Evolutionary conservation across 345 rosid genomes (phyloP), one percentile per base, ranked within the genome.

Genomic region (Microthlaspi erraticum): DNA sequence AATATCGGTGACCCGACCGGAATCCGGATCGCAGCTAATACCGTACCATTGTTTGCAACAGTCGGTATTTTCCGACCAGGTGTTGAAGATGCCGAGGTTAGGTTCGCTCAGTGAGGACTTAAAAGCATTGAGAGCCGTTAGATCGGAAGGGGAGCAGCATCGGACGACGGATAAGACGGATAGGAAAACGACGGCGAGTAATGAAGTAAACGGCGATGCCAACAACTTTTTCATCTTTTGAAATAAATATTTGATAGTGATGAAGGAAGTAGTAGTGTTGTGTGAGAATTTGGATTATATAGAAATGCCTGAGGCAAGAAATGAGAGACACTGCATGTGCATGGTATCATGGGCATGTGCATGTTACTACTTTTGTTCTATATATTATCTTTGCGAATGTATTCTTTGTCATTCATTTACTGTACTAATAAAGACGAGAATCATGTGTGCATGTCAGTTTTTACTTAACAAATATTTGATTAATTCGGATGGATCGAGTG

Each of bases 41-140:
- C 96, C 97, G 76, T 87, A 87, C 98, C 98, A 93, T 51, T 29
- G 37, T 56, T 75, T 38, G 79, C 96, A 90, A 85, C 93, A 93
- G 70, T 86, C 70, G 10, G 81, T 64, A 63, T 83, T 87, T 6
- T 75, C 75, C 17, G 75, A 66, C 98, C 98, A 93, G 0, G 97
- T 66, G 64, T 77, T 67, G 83, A 93, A 89, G 76, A 91, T 77
- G 53, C 97, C 96, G 19, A 93, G 72, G 77, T 84, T 81, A 1
- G 96, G 88, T 57, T 93, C 98, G 45, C 49, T 77, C 8, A 93
- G 80, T 0, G 91, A 76, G 13, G 92, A 83, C 71, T 83, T 87
- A 67, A 93, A 79, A 16, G 85, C 81, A 16, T 79, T 61, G 14
- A 93, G 81, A 3, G 92, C 91, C 32, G 81, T 74, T 18, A 50